phyloP scores from a whole-genome alignment of 2,329 filamentous ascomycete species.

The Cryphonectria japonica region DNA sequence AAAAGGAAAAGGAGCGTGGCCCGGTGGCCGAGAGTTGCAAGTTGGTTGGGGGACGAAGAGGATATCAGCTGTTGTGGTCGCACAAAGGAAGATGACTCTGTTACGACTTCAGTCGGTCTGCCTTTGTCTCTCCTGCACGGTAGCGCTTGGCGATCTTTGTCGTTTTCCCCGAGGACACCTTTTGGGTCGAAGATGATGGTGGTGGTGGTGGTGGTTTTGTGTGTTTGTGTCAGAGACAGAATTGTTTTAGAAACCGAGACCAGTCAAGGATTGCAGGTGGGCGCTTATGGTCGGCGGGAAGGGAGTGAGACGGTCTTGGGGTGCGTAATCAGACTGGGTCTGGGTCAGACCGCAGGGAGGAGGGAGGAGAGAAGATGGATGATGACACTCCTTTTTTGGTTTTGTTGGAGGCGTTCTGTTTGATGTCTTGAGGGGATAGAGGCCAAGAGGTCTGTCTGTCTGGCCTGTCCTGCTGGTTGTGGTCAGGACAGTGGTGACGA shows the following conservation, averaged over 20 bases:
- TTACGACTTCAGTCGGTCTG: neutral
- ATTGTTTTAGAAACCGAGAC: conserved; percentile 1
- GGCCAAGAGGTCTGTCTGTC: neutral
- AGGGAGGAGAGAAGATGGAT: neutral
- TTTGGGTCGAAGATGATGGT: neutral
- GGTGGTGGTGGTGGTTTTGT: neutral
- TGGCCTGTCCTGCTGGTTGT: neutral
- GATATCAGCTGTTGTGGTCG: neutral
- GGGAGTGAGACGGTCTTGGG: neutral
- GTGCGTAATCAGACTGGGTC: conserved; percentile 1
- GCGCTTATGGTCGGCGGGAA: neutral
- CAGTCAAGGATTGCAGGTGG: neutral
- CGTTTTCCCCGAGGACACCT: neutral
- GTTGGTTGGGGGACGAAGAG: neutral
- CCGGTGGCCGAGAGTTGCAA: neutral
- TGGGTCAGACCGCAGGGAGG: neutral
- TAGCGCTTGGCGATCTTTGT: neutral
- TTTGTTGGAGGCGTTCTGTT: neutral
- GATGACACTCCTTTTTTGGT: neutral
- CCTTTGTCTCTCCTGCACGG: neutral
- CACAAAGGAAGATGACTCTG: neutral
- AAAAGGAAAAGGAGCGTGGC: neutral
- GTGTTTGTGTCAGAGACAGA: neutral
- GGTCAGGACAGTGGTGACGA: neutral
- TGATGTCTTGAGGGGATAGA: neutral